These are phyloP conservation scores for Solanum lignicaule DNA, from an alignment of 257 asterid genomes.

Conservation along the genomic window DNA sequence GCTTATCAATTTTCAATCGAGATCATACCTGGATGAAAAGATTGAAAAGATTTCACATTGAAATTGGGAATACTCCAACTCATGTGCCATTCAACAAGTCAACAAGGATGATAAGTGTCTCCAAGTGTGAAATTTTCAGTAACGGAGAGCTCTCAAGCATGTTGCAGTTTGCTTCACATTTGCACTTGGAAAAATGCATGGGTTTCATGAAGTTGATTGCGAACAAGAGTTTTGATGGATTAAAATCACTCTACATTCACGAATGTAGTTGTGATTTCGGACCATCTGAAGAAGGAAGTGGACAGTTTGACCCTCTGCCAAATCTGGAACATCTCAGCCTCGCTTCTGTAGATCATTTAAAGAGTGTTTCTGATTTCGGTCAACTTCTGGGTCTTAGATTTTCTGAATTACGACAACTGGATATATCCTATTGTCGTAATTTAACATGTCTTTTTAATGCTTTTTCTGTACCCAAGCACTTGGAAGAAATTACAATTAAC, in stretches of 20 bases:
- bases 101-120: not conserved
- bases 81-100: too few relatives aligned
- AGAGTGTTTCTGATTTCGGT: not conserved
- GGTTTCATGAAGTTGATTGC: not conserved
- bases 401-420: not conserved
- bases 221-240: not conserved
- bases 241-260: too few relatives aligned
- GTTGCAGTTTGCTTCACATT: conserved; percentile 1
- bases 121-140: not conserved
- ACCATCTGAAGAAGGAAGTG: not conserved
- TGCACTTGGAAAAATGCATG: not conserved
- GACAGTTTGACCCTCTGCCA: not conserved
- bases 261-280: not conserved
- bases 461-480: not conserved
- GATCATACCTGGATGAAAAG: not conserved
- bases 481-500: not conserved
- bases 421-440: not conserved
- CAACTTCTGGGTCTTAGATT: not conserved
- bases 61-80: not conserved
- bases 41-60: not conserved
- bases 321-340: conserved; percentile 6
- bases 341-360: not conserved
- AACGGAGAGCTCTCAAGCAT: not conserved
- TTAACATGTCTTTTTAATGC: not conserved
- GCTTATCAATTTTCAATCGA: not conserved